A percentile compares a stretch with the other conserved stretches of the same genome.
These are phyloP conservation scores for Apiospora koreana DNA, from an alignment of 2,329 filamentous ascomycete genomes.

Conservation along the genomic window DNA sequence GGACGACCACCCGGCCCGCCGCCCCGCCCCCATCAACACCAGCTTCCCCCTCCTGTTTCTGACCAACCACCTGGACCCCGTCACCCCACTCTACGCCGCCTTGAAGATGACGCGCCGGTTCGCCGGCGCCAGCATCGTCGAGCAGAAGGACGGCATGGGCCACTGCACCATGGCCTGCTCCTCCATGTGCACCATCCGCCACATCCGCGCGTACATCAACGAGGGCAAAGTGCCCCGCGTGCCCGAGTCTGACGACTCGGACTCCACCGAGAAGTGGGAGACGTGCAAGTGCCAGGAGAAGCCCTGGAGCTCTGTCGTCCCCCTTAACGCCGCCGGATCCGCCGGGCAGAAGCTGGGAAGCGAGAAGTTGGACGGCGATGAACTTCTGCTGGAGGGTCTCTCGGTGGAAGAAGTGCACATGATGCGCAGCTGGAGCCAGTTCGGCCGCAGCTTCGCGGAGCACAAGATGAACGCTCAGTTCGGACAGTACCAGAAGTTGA, in stretches of 20 bases:
- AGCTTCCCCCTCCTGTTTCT: conserved; percentile 58
- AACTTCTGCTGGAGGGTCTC: neutral
- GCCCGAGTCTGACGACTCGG: conserved; percentile 23
- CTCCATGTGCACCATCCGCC: conserved; percentile 37
- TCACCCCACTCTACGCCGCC: conserved; percentile 55
- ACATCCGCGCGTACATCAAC: conserved; percentile 37
- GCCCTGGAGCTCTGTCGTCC: conserved; percentile 24
- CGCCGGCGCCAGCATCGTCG: conserved; percentile 37
- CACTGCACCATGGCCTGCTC: conserved; percentile 37
- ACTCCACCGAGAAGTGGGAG: conserved; percentile 24
- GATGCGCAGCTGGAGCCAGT: conserved; percentile 6
- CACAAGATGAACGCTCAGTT: neutral
- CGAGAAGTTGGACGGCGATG: neutral
- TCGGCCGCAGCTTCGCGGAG: neutral
- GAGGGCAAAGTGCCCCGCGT: conserved; percentile 36
- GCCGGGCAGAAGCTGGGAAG: neutral
- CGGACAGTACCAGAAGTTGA: neutral
- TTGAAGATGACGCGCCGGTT: conserved; percentile 41
- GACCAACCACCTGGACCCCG: conserved; percentile 58
- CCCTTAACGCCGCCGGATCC: neutral
- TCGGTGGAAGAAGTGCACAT: neutral
- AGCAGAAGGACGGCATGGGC: conserved; percentile 35
- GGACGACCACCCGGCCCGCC: conserved; percentile 30
- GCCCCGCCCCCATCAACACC: conserved; percentile 39
- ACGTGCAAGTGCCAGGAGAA: conserved; percentile 29